Percentiles rank a stretch among this genome's conserved stretches.
Evolutionary conservation across 192 early-diverging fungal genomes (phyloP).

Genomic region (Gryganskiella cystojenkinii): DNA sequence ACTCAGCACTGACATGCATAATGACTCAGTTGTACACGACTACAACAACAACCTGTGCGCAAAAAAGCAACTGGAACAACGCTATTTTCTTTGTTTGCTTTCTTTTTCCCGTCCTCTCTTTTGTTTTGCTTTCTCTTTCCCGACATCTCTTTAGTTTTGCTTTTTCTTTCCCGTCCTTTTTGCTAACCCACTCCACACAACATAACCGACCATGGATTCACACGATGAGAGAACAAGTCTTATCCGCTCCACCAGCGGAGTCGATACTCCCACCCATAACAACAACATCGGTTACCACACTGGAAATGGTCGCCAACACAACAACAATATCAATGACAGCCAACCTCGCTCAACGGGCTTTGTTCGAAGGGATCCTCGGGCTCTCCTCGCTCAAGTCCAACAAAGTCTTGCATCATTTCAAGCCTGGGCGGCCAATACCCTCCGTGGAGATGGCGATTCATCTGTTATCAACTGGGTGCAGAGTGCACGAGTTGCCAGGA

Average conservation of each 20-base stretch:
- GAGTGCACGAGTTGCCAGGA: slow-evolving; percentile 24
- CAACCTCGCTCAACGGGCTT: slow-evolving; percentile 4
- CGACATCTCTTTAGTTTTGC: no score
- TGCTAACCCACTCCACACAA: neutral
- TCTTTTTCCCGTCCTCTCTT: no score
- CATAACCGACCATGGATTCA: slow-evolving; percentile 7
- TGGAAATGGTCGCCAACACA: neutral
- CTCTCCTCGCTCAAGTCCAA: slow-evolving; percentile 17
- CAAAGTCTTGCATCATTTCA: slow-evolving; percentile 18
- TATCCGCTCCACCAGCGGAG: slow-evolving; percentile 14
- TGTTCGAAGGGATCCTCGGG: slow-evolving; percentile 12
- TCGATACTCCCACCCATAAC: neutral
- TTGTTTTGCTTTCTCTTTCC: no score
- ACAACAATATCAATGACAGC: slow-evolving; percentile 4
- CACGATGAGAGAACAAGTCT: slow-evolving; percentile 27
- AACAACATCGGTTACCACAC: slow-evolving; percentile 4
- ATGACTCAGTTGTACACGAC: neutral
- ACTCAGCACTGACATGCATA: no score
- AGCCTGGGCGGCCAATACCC: slow-evolving; percentile 15
- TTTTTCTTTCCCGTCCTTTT: neutral
- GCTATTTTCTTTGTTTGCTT: no score
- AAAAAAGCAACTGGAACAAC: no score
- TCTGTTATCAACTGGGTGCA: slow-evolving; percentile 25
- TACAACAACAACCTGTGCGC: neutral
- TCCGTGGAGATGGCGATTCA: slow-evolving; percentile 3